Percentiles rank a stretch among this genome's conserved stretches.
Conservation (phyloP, 208 protist genomes). For the Crithidia acanthocephali region DNA sequence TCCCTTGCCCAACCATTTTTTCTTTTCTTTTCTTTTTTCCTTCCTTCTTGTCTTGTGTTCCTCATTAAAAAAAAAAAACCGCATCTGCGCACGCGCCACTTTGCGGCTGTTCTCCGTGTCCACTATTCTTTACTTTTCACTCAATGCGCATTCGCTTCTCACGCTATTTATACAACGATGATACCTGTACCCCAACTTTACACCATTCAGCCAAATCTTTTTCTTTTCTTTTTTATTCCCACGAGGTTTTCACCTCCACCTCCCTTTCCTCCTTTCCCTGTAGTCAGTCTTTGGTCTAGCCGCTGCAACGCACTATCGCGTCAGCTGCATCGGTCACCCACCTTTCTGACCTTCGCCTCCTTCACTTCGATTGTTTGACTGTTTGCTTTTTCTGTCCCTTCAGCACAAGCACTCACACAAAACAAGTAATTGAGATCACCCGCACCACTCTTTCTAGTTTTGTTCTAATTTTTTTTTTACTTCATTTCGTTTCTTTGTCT, state of each 20-base stretch:
- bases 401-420: too few species aligned
- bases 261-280: conserved; percentile 6
- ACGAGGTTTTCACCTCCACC: conserved; percentile 52
- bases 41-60: background rate
- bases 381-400: too few species aligned
- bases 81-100: too few species aligned
- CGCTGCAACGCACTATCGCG: background rate
- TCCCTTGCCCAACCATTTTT: too few species aligned
- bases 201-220: background rate
- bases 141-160: too few species aligned
- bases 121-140: background rate
- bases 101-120: background rate
- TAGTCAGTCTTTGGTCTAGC: background rate
- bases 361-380: too few species aligned
- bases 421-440: too few species aligned
- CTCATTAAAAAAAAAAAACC: background rate
- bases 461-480: conserved; percentile 7
- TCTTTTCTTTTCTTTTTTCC: conserved; percentile 3
- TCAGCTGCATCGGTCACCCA: too few species aligned
- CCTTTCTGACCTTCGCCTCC: too few species aligned
- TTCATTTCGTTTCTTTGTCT: background rate
- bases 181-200: background rate
- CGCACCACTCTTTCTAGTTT: too few species aligned
- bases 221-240: conserved; percentile 13
- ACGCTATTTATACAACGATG: too few species aligned